Conservation (phyloP, 345 rosid species). For the Salix viminalis region DNA sequence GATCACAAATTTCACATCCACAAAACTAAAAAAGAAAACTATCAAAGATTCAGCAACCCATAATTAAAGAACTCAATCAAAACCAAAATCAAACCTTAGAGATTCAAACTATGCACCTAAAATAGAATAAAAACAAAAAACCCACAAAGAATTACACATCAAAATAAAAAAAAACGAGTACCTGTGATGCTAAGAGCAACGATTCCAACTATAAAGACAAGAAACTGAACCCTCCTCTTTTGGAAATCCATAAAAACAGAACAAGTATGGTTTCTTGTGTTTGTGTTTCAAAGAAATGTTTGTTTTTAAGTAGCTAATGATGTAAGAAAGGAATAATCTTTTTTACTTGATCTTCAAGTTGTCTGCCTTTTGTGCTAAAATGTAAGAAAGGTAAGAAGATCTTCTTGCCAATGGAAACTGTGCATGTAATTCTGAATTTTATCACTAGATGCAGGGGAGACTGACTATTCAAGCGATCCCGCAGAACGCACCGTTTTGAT, state of each 20-base stretch:
- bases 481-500: neutral
- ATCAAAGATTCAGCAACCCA: neutral
- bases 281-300: neutral
- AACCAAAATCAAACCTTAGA: neutral
- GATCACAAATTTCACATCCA: neutral
- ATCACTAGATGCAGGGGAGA: neutral
- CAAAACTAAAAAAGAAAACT: neutral
- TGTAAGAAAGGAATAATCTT: neutral
- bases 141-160: neutral
- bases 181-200: conserved; percentile 69
- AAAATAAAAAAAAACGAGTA: conserved; percentile 9
- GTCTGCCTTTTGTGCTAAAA: neutral
- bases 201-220: conserved; percentile 48
- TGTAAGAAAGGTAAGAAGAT: neutral
- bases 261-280: neutral
- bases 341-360: neutral
- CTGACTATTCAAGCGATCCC: neutral
- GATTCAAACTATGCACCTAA: neutral
- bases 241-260: conserved; percentile 51
- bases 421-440: neutral
- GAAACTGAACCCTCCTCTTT: conserved; percentile 43
- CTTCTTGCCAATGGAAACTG: neutral
- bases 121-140: neutral
- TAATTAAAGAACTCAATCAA: neutral
- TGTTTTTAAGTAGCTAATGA: neutral